Base-by-base conservation (phyloP, 73 alveolate genomes). In the Blepharisma japonicum region DNA sequence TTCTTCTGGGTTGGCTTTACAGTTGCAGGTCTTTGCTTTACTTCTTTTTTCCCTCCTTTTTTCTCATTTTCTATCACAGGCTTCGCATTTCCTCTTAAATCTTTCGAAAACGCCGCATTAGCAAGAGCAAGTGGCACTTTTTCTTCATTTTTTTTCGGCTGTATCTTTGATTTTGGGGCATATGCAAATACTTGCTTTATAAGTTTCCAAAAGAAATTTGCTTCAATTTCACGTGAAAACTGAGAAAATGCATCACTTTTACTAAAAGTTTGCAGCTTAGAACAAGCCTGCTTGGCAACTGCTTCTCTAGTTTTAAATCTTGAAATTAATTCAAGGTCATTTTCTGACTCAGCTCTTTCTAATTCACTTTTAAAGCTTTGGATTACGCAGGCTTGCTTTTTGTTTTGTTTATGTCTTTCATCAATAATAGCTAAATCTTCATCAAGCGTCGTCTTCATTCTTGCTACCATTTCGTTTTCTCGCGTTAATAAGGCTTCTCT, bases 331-430 rank as follows among this genome's bases (percentile, higher is more conserved):
- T 61, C 74, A 8, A 61, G 23, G 74, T 61, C 74, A 61, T 25
- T 61, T 61, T 61, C 74, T 61, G 23, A n/a, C 4, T 61, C 74
- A 61, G 14, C 23, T 25, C 74, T n/a, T 9, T 14, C 47, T 25
- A 61, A 39, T 61, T 61, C 74, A 61, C 23, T 25, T 61, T 61
- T 61, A 61, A 20, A 61, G 74, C 74, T 61, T 61, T 61, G 74
- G 23, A 61, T 61, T 14, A 61, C 0, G 47, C 74, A 61, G 18
- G 23, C 18, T 61, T 61, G 74, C 5, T 61, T 61, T 61, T 61
- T n/a, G 23, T 61, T 61, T 14, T 8, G 23, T 14, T 14, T 61
- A 11, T 25, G 38, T 14, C 74, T n/a, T 14, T 61, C 23, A 2
- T 61, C 74, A 20, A 61, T 61, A 18, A 9, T 18, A 20, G 38